Evolutionary conservation across 441 rosid species (phyloP), one percentile per base, ranked within the genome.

Genomic region (Populus hybrid): DNA sequence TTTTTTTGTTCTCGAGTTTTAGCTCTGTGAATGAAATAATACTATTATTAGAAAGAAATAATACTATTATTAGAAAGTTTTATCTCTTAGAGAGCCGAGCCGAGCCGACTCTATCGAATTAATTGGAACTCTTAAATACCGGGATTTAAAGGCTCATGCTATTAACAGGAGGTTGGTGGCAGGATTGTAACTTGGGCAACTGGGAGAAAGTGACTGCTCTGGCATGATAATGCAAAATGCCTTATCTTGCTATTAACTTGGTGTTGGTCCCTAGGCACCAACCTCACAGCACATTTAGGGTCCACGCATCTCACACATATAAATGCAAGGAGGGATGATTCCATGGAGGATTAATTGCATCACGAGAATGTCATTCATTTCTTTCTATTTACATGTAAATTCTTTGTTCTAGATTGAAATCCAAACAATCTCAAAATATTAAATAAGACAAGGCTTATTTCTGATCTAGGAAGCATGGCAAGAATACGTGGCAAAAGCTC

Each of bases 161-260:
- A 76, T 59, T 66, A 72, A 53, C 36, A 19, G 34, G 26, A 16
- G 35, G 36, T 4, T 69, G 66, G 28, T 67, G 76, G 65, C 69
- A 70, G 18, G 50, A 50, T 71, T 66, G 24, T 66, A 26, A 66
- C 16, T 66, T 23, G 9, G 73, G 74, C 82, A 74, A 46, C 71
- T 59, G 81, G 26, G 69, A 70, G 85, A 86, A 83, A 84, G 78
- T 75, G 85, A 83, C 83, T 63, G 32, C 30, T 53, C 81, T 11
- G 34, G 36, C 74, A n/a, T 70, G 77, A 74, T 64, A 76, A 82
- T 42, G 67, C 23, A 69, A 69, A 71, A 77, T 72, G 79, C 70
- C 71, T 79, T 74, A 77, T 84, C 85, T 68, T 71, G 3, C 23
- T 24, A 79, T 63, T 57, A 72, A 72, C 38, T 28, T 40, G 73